Evolutionary conservation across 164 flowering plant genomes (phyloP).

Genomic region (Annona cherimola): DNA sequence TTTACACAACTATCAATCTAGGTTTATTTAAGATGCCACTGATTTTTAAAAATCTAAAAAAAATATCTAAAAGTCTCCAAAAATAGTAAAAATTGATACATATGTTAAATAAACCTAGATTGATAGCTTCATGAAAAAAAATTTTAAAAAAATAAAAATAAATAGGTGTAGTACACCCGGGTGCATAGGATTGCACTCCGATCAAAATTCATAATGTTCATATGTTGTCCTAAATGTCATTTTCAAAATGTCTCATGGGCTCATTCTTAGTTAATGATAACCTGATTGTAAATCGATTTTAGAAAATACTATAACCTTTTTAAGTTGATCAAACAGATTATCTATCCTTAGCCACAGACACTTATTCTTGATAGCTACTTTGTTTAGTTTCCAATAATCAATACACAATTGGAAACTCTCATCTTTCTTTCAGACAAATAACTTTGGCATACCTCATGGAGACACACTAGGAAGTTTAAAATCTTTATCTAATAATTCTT

Average conservation of each 20-base stretch:
- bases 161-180: no score
- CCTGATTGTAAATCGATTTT: slow-evolving; percentile 7
- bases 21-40: no score
- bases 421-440: neutral
- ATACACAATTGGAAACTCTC: neutral
- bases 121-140: no score
- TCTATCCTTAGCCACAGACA: neutral
- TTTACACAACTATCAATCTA: no score
- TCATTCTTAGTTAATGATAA: slow-evolving; percentile 1
- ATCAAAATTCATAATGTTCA: slow-evolving; percentile 5
- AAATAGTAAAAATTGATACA: no score
- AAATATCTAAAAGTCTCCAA: no score
- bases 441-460: neutral
- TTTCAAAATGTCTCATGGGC: neutral
- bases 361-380: neutral
- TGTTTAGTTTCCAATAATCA: neutral
- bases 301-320: neutral
- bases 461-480: neutral
- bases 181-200: no score
- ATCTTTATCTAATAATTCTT: neutral
- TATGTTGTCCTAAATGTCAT: neutral
- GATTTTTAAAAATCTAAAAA: no score
- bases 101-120: no score
- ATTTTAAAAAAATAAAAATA: no score
- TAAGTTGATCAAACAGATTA: slow-evolving; percentile 2